Percentiles rank a stretch among this genome's conserved stretches.
Evolutionary conservation across 371 early-diverging fungal genomes (phyloP).

Genomic region (Choanephora cucurbitarum): DNA sequence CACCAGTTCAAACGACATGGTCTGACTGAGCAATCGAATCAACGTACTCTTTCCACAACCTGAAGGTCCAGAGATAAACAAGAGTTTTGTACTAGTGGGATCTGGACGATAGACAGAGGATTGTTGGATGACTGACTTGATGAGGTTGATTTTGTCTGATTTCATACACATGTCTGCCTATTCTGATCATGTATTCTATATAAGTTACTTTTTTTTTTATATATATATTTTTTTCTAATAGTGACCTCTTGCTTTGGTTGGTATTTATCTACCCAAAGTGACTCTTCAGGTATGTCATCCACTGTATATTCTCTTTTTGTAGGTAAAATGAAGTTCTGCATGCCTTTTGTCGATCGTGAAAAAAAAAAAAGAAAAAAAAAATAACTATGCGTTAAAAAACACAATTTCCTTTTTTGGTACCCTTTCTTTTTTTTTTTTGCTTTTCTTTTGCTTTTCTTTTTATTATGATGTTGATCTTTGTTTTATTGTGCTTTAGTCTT

Average conservation of each 20-base stretch:
- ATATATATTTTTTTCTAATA: neutral
- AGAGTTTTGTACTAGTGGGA: conserved; percentile 19
- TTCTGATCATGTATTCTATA: neutral
- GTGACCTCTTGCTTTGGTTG: conserved; percentile 27
- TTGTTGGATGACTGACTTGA: conserved; percentile 15
- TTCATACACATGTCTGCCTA: conserved; percentile 28
- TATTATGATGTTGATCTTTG: too few relatives aligned
- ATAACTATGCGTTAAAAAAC: too few relatives aligned
- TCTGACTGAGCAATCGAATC: conserved; percentile 25
- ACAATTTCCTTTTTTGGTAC: too few relatives aligned
- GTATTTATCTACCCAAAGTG: conserved; percentile 38
- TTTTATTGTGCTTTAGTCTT: too few relatives aligned
- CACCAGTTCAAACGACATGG: conserved; percentile 17
- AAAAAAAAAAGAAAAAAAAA: too few relatives aligned
- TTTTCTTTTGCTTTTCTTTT: too few relatives aligned
- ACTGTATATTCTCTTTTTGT: neutral
- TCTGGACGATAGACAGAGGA: conserved; percentile 10
- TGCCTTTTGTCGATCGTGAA: too few relatives aligned
- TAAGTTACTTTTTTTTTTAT: neutral
- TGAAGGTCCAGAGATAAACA: conserved; percentile 38
- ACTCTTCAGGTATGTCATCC: neutral
- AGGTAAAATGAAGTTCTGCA: neutral
- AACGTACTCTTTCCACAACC: conserved; percentile 48
- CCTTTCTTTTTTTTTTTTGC: too few relatives aligned
- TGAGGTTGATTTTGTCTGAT: conserved; percentile 20